Evolutionary conservation across 2,329 filamentous ascomycete species (phyloP).

Genomic region (Aureobasidium lini): DNA sequence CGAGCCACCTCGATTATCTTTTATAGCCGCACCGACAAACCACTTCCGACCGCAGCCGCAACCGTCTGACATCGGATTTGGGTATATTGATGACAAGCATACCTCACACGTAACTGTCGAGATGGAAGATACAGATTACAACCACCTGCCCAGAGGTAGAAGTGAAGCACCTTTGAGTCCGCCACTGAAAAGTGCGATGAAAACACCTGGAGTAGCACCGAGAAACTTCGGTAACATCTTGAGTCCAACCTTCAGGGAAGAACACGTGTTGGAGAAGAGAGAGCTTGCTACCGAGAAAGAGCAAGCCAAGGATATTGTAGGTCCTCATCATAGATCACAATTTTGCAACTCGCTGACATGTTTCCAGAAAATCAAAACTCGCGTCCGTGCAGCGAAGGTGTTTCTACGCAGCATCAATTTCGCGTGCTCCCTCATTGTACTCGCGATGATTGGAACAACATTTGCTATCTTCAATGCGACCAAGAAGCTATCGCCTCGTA

Average conservation of each 20-base stretch:
- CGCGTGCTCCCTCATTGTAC: conserved; percentile 89
- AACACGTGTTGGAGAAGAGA: conserved; percentile 76
- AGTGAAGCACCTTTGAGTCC: conserved; percentile 60
- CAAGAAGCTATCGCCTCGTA: conserved; percentile 63
- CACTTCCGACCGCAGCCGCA: conserved; percentile 56
- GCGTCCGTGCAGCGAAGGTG: conserved; percentile 88
- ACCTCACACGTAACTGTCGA: conserved; percentile 44
- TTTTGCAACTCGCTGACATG: not conserved
- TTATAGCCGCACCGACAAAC: conserved; percentile 46
- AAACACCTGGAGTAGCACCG: conserved; percentile 72
- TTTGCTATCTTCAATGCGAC: conserved; percentile 92
- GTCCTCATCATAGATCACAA: conserved; percentile 30
- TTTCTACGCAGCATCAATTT: conserved; percentile 94
- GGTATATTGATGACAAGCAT: conserved; percentile 63
- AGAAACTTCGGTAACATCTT: conserved; percentile 60
- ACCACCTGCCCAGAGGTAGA: conserved; percentile 48
- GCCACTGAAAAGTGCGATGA: conserved; percentile 84
- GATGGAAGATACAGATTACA: conserved; percentile 44
- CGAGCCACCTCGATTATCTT: conserved; percentile 53
- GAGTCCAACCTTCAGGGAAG: conserved; percentile 86
- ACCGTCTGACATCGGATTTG: conserved; percentile 84
- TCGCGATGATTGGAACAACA: conserved; percentile 81
- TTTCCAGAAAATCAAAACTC: conserved; percentile 77
- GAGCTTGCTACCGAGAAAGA: conserved; percentile 76
- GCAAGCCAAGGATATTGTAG: conserved; percentile 79